Conservation (phyloP, 495 filamentous ascomycete species). For the Daldinia vernicosa region DNA sequence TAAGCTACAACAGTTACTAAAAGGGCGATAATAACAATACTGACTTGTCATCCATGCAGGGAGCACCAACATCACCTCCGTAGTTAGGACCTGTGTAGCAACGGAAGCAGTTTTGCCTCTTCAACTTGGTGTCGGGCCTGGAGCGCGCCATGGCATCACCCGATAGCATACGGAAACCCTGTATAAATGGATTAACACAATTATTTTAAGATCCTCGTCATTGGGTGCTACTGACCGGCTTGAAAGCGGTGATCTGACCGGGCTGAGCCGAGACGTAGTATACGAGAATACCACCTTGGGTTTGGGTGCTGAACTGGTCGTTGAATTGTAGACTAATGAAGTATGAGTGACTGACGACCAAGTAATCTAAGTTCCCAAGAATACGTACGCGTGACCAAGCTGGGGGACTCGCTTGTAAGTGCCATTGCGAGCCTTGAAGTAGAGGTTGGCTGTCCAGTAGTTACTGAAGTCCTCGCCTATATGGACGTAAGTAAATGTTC, state of each 20-base stretch:
- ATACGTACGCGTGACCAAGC: conserved; percentile 50
- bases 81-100: conserved; percentile 63
- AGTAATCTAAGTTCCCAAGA: too few relatives aligned
- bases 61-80: conserved; percentile 54
- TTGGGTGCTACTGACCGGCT: conserved; percentile 49
- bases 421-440: conserved; percentile 62
- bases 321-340: conserved; percentile 51
- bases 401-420: conserved; percentile 62
- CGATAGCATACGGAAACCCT: conserved; percentile 65
- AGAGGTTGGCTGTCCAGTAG: conserved; percentile 64
- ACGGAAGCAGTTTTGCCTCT: conserved; percentile 58
- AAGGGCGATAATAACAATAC: neutral
- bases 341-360: neutral
- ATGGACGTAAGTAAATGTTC: neutral
- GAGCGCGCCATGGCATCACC: conserved; percentile 57
- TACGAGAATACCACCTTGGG: conserved; percentile 58
- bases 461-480: conserved; percentile 55
- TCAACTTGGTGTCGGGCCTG: conserved; percentile 48
- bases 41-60: conserved; percentile 51
- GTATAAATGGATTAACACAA: neutral
- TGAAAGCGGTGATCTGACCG: conserved; percentile 63
- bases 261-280: conserved; percentile 64
- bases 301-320: conserved; percentile 60
- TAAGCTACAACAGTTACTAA: conserved; percentile 7
- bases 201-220: neutral